Base-by-base conservation (phyloP, 768 basidiomycete genomes). In the Coprinopsis strossmayeri region DNA sequence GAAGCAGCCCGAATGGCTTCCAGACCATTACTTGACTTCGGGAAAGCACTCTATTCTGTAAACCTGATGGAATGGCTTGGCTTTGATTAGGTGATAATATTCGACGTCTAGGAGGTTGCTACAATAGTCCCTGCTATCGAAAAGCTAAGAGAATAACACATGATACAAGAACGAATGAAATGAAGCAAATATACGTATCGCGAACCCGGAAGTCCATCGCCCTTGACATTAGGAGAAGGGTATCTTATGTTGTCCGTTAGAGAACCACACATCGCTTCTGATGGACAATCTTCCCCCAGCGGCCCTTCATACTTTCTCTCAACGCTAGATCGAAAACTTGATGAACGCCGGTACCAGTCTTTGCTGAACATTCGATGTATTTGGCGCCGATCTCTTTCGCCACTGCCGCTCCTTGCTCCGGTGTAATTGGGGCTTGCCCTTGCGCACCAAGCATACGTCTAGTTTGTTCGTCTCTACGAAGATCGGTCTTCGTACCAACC, bases 281-380 rank as follows among this genome's bases (percentile, higher is more conserved):
- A 64, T 76, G 82, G 41, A 80, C 76, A 56, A 77, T 81, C 69
- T 85, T 83, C 26, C 81, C 79, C 82, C 87, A 87, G 45, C 78
- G 72, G 17, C 85, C 81, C 55, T 76, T 84, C 81, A 97, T 77
- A 60, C 91, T 91, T 71, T 97, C 92, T 64, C 79, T 80, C 52
- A 98, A 69, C 4, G 96, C 96, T 12, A 86, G 76, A 34, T 82
- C 75, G 64, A 99, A 98, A 30, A 98, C 94, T 39, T 94, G 91
- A 54, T 89, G 83, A 37, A 98, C 91, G 41, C 91, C 91, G 13
- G 69, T 71, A 3, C 93, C 91, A n/a, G 81, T 84, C 71, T 95
- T 97, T 39, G 94, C 90, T 27, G 86, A 89, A 66, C 96, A 98
- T 65, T 99, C 95, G 53, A 85, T 74, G 63, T 98, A 99, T 63